These are phyloP conservation scores for Stentor roeselii DNA, from an alignment of 73 alveolate species.

Conservation along the genomic window DNA sequence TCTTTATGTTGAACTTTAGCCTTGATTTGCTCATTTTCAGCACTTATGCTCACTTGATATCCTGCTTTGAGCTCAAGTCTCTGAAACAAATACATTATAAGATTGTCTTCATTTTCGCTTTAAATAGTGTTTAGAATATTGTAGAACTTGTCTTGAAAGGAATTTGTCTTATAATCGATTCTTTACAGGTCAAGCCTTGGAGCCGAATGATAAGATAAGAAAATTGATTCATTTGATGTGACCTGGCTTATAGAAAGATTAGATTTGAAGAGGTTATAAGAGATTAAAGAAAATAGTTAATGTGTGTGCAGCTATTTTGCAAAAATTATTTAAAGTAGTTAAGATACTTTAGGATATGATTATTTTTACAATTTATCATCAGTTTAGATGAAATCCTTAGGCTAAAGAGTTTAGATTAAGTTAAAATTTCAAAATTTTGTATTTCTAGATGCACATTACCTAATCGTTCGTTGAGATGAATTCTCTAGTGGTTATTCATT, in stretches of 20 bases:
- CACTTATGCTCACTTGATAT: background rate
- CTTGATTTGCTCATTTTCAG: background rate
- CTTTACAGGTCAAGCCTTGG: background rate
- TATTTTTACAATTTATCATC: too few species aligned
- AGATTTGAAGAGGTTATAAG: background rate
- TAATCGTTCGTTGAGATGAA: too few species aligned
- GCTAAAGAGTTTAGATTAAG: too few species aligned
- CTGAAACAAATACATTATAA: background rate
- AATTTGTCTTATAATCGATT: background rate
- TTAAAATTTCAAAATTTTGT: too few species aligned
- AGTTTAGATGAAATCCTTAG: background rate
- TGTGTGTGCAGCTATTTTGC: background rate
- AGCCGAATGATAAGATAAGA: too few species aligned
- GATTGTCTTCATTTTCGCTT: too few species aligned
- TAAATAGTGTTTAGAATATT: too few species aligned
- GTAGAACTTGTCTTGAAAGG: background rate
- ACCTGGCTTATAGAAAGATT: too few species aligned
- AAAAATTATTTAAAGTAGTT: too few species aligned
- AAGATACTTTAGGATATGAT: background rate
- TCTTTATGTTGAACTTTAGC: background rate
- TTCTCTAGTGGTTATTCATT: too few species aligned
- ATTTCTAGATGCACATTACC: too few species aligned
- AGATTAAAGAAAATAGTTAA: background rate
- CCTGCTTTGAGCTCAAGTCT: background rate
- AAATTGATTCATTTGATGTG: background rate